A percentile compares a stretch with the other conserved stretches of the same genome.
phyloP scores from a whole-genome alignment of 2,329 filamentous ascomycete species.

The Fusarium liriodendri region DNA sequence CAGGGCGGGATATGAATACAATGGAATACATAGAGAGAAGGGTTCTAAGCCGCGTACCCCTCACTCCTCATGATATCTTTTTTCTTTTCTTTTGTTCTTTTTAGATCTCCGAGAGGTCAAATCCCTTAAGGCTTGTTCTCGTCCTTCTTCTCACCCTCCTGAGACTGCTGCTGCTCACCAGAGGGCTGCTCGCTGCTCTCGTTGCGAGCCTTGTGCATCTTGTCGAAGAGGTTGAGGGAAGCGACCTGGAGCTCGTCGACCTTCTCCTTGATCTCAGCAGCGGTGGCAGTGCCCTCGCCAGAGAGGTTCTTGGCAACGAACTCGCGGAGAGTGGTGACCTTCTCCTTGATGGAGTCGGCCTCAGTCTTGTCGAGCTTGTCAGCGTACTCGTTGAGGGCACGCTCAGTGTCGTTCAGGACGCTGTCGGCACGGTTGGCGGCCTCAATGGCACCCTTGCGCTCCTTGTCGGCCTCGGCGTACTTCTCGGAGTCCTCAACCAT shows the following conservation, averaged over 20 bases:
- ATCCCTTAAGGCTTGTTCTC: conserved; percentile 73
- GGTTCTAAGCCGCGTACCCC: conserved; percentile 49
- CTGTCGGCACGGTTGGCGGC: conserved; percentile 97
- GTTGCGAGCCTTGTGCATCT: conserved; percentile 97
- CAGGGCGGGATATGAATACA: conserved; percentile 64
- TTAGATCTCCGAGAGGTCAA: conserved; percentile 36
- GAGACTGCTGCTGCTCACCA: conserved; percentile 57
- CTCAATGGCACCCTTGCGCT: conserved; percentile 95
- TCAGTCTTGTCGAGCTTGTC: conserved; percentile 97
- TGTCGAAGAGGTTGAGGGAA: conserved; percentile 96
- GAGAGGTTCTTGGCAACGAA: conserved; percentile 94
- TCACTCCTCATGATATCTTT: conserved; percentile 46
- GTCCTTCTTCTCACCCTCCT: conserved; percentile 82
- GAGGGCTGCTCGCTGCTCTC: conserved; percentile 69
- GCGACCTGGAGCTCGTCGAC: conserved; percentile 97
- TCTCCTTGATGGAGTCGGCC: conserved; percentile 92
- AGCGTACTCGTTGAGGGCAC: conserved; percentile 95
- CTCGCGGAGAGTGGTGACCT: conserved; percentile 87
- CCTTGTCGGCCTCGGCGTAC: conserved; percentile 94
- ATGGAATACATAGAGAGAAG: conserved; percentile 55
- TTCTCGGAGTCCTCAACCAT: conserved; percentile 99
- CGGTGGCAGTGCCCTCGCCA: conserved; percentile 86
- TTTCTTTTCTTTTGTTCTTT: conserved; percentile 28
- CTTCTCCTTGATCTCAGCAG: conserved; percentile 97
- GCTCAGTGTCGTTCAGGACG: conserved; percentile 97